Conservation (phyloP, 2,329 filamentous ascomycete genomes). For the Dactylonectria macrodidyma region DNA sequence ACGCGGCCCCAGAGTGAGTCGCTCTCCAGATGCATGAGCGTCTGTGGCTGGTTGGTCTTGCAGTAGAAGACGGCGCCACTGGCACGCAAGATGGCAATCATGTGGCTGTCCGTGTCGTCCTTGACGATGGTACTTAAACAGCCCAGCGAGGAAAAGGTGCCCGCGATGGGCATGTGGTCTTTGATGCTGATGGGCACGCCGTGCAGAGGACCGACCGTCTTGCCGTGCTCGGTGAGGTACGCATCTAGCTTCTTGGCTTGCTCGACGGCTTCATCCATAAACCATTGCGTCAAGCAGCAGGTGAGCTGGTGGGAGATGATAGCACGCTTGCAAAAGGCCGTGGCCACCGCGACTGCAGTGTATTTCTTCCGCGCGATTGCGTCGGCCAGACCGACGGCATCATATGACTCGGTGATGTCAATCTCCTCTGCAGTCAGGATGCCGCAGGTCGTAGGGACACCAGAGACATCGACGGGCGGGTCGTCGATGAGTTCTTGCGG, state of each 20-base stretch:
- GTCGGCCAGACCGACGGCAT: conserved; percentile 58
- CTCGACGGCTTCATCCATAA: conserved; percentile 64
- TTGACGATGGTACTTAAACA: conserved; percentile 65
- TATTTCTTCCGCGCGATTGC: conserved; percentile 55
- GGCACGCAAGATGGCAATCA: conserved; percentile 69
- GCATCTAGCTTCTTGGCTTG: conserved; percentile 58
- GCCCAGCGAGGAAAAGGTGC: conserved; percentile 65
- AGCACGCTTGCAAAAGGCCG: conserved; percentile 67
- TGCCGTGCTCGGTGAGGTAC: conserved; percentile 54
- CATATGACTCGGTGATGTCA: conserved; percentile 63
- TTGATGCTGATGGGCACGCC: conserved; percentile 48
- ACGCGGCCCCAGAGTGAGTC: conserved; percentile 72
- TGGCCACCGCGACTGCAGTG: conserved; percentile 57
- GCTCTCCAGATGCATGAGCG: conserved; percentile 68
- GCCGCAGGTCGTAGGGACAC: conserved; percentile 51
- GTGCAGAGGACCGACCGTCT: conserved; percentile 41
- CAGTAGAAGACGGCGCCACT: conserved; percentile 65
- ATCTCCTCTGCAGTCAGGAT: conserved; percentile 62
- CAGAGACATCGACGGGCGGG: conserved; percentile 33
- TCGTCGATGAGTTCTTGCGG: conserved; percentile 40
- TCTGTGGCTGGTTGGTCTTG: conserved; percentile 75
- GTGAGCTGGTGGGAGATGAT: conserved; percentile 71
- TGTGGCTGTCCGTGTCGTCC: conserved; percentile 67
- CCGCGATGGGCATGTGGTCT: conserved; percentile 71
- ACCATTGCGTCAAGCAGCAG: conserved; percentile 66